Percentiles rank a stretch among this genome's conserved stretches.
phyloP scores from a whole-genome alignment of 768 basidiomycete species.

The Lactifluus pinguis region DNA sequence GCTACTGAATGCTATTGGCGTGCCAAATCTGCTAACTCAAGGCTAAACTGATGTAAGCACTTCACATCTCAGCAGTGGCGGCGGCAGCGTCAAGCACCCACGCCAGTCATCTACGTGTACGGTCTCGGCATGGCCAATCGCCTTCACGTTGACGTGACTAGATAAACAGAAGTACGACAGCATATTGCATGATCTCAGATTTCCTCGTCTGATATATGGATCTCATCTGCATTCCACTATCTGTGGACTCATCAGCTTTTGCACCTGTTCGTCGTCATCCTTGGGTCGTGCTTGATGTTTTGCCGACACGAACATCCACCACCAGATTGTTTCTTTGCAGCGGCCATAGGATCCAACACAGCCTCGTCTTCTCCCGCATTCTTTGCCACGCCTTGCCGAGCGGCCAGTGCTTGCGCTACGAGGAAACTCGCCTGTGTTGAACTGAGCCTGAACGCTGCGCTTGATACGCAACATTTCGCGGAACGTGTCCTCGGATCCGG shows the following conservation, averaged over 20 bases:
- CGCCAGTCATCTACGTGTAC: too few relatives aligned
- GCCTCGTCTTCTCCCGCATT: constrained; percentile 36
- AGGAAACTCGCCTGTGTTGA: constrained; percentile 95
- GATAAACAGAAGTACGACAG: not conserved
- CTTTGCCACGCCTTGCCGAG: constrained; percentile 47
- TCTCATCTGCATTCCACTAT: constrained; percentile 65
- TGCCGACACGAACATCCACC: constrained; percentile 68
- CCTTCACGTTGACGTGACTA: too few relatives aligned
- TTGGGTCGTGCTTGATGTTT: constrained; percentile 37
- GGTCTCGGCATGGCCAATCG: too few relatives aligned
- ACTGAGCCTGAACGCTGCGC: constrained; percentile 95
- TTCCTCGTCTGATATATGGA: constrained; percentile 76
- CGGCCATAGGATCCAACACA: constrained; percentile 75
- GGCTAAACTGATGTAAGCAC: too few relatives aligned
- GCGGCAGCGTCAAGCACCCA: too few relatives aligned
- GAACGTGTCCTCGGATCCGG: constrained; percentile 98
- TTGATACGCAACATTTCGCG: constrained; percentile 92
- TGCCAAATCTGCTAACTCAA: too few relatives aligned
- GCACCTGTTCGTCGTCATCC: constrained; percentile 21
- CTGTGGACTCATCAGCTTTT: not conserved
- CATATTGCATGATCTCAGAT: constrained; percentile 26
- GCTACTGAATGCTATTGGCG: too few relatives aligned
- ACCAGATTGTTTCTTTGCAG: constrained; percentile 59
- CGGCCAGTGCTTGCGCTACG: constrained; percentile 79
- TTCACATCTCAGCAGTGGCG: too few relatives aligned